Conservation (phyloP, 2,329 filamentous ascomycete genomes). For the Talaromyces sp. region DNA sequence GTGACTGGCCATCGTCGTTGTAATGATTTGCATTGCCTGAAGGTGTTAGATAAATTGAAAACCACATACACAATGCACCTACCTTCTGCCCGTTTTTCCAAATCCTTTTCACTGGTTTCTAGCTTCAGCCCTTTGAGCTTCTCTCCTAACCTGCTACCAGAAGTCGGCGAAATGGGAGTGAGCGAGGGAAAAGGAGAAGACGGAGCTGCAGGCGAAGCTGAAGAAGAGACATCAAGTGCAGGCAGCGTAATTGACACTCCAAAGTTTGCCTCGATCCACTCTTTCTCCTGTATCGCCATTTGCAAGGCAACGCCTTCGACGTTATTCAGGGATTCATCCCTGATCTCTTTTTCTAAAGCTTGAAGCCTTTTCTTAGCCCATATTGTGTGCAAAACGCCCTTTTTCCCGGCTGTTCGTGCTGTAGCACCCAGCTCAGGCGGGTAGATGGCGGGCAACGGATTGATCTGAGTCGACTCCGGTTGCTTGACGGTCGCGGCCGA, state of each 20-base stretch:
- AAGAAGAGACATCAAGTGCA: slow-evolving; percentile 26
- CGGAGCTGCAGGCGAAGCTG: slow-evolving; percentile 17
- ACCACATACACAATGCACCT: slow-evolving; percentile 19
- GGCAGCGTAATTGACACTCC: slow-evolving; percentile 48
- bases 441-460: slow-evolving; percentile 82
- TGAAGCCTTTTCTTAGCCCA: slow-evolving; percentile 82
- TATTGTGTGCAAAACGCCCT: slow-evolving; percentile 80
- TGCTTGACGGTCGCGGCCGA: slow-evolving; percentile 30
- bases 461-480: slow-evolving; percentile 55
- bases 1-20: slow-evolving; percentile 19
- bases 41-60: neutral
- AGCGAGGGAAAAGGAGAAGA: slow-evolving; percentile 36
- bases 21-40: neutral
- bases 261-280: slow-evolving; percentile 82
- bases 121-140: slow-evolving; percentile 75
- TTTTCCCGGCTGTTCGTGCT: slow-evolving; percentile 61
- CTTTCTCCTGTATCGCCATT: slow-evolving; percentile 76
- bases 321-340: slow-evolving; percentile 65
- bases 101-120: slow-evolving; percentile 64
- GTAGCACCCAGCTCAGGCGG: slow-evolving; percentile 67
- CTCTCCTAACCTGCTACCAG: slow-evolving; percentile 66
- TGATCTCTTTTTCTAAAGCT: slow-evolving; percentile 71
- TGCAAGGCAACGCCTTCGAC: slow-evolving; percentile 75
- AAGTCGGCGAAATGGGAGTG: slow-evolving; percentile 58
- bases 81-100: slow-evolving; percentile 53